These are phyloP conservation scores for Henckelia pumila DNA, from an alignment of 257 asterid genomes.

Conservation along the genomic window DNA sequence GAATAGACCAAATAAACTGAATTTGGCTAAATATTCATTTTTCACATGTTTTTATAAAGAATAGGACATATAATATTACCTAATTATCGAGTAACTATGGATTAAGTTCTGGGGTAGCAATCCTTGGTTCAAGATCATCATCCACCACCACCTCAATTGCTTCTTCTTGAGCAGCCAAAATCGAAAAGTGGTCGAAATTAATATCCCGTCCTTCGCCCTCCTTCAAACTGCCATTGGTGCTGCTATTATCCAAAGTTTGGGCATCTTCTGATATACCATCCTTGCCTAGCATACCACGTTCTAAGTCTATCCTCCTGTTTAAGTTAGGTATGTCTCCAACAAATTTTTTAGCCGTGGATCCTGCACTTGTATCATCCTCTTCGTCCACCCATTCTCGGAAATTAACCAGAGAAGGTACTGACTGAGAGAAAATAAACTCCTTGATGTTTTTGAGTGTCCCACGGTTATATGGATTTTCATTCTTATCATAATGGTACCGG, in stretches of 20 bases:
- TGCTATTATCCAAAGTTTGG: constrained; percentile 52
- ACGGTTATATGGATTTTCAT: constrained; percentile 63
- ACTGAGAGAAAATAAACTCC: constrained; percentile 55
- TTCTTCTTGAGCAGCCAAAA: constrained; percentile 30
- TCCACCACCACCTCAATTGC: constrained; percentile 25
- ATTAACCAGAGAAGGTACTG: constrained; percentile 48
- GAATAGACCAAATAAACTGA: too few relatives aligned
- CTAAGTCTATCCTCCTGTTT: constrained; percentile 54
- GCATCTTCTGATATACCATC: constrained; percentile 40
- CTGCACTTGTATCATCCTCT: constrained; percentile 45
- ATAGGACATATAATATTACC: constrained; percentile 20
- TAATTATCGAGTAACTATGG: constrained; percentile 35
- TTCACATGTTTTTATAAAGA: too few relatives aligned
- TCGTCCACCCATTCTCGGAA: constrained; percentile 70
- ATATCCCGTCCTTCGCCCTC: constrained; percentile 37
- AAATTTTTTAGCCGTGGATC: constrained; percentile 40
- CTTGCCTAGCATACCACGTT: constrained; percentile 43
- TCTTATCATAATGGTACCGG: constrained; percentile 77
- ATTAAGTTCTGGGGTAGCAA: constrained; percentile 37
- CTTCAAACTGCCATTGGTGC: constrained; percentile 47
- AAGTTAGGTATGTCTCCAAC: constrained; percentile 41
- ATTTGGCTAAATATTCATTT: too few relatives aligned
- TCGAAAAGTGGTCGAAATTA: constrained; percentile 33
- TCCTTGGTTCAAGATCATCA: constrained; percentile 37
- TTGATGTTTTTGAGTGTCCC: constrained; percentile 57